Base-by-base conservation (phyloP, 164 flowering plant species). In the Nelumbo lutea region DNA sequence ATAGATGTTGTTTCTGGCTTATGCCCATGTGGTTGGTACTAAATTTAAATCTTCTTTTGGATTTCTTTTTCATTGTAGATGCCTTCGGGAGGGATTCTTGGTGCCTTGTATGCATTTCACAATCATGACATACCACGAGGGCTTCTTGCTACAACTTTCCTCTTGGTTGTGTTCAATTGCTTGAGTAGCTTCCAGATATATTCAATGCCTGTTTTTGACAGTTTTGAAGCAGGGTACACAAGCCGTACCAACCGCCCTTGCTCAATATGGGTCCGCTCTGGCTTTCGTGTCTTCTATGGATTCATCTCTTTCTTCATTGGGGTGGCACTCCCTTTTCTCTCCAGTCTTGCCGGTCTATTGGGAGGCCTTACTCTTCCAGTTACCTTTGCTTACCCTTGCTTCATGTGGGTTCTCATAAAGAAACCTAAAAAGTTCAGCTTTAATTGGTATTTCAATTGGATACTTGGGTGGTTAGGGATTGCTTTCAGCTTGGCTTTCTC, bases 131-230 rank as follows among this genome's bases (percentile, higher is more conserved):
- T 92, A 61, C 83, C 99, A 9, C 80, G 99, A 73, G 96, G 87
- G 52, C 86, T 95, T 65, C 98, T 95, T 2, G 99, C 96, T 0
- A 69, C 90, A 68, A 78, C 97, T 5, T 92, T 90, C 81, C 94
- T 95, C 40, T 82, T 92, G 38, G 99, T 92, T 15, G 99, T 95
- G 44, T 90, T 92, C 90, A 95, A 85, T 75, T 90, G 99, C 79
- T 70, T 95, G 44, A 92, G 98, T 77, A 92, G 98, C 74, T 95
- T 95, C 84, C 99, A 95, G 72, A 92, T 92, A 47, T 95, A 95
- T 82, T 92, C 99, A 0, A 95, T 95, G 99, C 99, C 98, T 0
- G 98, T 84, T 6, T 95, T 92, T 46, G 99, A 95, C 85, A 95
- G 97, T 73, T 92, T 95, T 46, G 99, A 95, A 79, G 97, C 97